Base-by-base conservation (phyloP, 352 stramenopile genomes). In the Pythium plurisporium region DNA sequence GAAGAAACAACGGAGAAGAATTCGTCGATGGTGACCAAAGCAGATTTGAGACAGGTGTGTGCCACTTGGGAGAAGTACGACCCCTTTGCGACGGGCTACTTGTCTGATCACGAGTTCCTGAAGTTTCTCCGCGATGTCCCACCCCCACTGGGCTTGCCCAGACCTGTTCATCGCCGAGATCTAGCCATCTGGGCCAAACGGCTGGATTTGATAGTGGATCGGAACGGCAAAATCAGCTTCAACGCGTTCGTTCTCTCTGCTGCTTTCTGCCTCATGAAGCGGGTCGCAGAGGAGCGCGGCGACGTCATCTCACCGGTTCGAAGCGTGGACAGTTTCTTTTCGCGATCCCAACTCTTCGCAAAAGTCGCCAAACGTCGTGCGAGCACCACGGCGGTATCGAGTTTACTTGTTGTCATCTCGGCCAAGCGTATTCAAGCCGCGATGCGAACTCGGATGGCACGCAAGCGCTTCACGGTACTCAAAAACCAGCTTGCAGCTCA, bases 1-100 rank as follows among this genome's bases (percentile, higher is more conserved):
- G 65, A 75, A 50, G 82, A 91, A 37, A 73, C 65, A 4, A 76
- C 66, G 3, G 72, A 73, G 61, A 72, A 73, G 22, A 75, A 75
- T 29, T 42, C 63, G 19, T 70, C 59, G 22, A 53, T 56, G 10
- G 59, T 74, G 46, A 72, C 69, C 19, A 78, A 76, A n/a, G 65
- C 68, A 11, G 69, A 83, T 43, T 26, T 83, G 8, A 17, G 26
- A 2, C 52, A 65, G 8, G 60, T 76, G 22, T 64, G 64, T 8
- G 26, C 15, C 3, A 17, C 67, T 2, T 83, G 74, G 74, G 64
- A 76, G 40, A 51, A 68, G 30, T 79, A 71, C 45, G 71, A 79
- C 45, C 62, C 63, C 4, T 45, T 49, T 11, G 67, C 64, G 1
- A 65, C 56, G 1, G 69, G 70, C 11, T 75, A 62, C 34, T 48